Conservation (phyloP, 306 rosid species). For the Hippophae rhamnoides region DNA sequence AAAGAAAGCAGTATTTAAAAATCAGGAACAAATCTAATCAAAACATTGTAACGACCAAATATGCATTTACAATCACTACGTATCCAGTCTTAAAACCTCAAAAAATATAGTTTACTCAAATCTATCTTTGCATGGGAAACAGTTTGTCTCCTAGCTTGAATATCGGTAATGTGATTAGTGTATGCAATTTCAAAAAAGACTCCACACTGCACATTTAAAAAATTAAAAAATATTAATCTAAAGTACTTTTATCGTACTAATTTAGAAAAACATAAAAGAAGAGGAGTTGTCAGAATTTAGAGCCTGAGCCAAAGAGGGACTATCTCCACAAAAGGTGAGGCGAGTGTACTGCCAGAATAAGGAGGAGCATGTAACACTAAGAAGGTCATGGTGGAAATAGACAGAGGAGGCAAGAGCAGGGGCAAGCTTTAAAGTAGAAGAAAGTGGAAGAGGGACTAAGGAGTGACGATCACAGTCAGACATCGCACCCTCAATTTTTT, state of each 20-base stretch:
- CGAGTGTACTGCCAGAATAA: conserved; percentile 91
- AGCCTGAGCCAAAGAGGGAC: conserved; percentile 34
- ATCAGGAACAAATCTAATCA: too few relatives aligned
- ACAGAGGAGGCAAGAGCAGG: conserved; percentile 59
- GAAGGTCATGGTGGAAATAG: conserved; percentile 60
- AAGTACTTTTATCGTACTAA: background rate
- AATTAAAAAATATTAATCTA: background rate
- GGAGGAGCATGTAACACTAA: conserved; percentile 41
- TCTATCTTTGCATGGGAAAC: conserved; percentile 68
- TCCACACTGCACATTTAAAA: conserved; percentile 50
- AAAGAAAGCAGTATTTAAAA: too few relatives aligned
- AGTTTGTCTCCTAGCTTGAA: conserved; percentile 53
- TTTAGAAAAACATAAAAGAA: background rate
- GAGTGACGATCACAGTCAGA: conserved; percentile 75
- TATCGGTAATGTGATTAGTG: conserved; percentile 38
- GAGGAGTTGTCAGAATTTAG: conserved; percentile 67
- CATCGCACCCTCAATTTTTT: conserved; percentile 72
- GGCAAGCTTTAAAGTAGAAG: conserved; percentile 56
- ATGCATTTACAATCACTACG: background rate
- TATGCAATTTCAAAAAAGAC: conserved; percentile 69
- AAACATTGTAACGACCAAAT: too few relatives aligned
- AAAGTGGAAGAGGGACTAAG: conserved; percentile 42
- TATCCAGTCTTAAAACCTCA: too few relatives aligned
- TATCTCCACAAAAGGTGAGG: conserved; percentile 53
- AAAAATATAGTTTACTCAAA: background rate